These are phyloP conservation scores for Porodaedalea pini DNA, from an alignment of 1,284 basidiomycete species.

Conservation along the genomic window DNA sequence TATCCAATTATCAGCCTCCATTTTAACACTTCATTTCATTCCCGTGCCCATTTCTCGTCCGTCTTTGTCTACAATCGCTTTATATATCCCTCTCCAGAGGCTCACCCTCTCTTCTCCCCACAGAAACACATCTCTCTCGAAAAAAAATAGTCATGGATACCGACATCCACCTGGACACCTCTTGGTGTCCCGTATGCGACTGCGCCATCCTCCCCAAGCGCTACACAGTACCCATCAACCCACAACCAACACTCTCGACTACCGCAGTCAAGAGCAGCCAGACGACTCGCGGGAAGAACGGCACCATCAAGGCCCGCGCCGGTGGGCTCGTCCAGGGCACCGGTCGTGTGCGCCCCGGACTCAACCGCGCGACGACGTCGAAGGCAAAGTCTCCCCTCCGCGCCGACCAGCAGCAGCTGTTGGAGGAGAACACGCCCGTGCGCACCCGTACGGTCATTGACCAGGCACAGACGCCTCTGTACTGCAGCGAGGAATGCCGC, in stretches of 20 bases:
- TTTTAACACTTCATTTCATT: background rate
- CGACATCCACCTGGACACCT: conserved; percentile 49
- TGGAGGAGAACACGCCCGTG: conserved; percentile 31
- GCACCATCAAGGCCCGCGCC: conserved; percentile 35
- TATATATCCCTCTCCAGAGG: background rate
- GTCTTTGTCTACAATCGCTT: conserved; percentile 1
- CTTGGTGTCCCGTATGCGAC: conserved; percentile 73
- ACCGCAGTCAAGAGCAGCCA: conserved; percentile 29
- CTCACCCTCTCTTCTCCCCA: background rate
- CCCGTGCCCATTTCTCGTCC: background rate
- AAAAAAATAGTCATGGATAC: conserved; percentile 36
- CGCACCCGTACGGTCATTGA: conserved; percentile 68
- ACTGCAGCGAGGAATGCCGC: conserved; percentile 74
- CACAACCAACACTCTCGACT: conserved; percentile 27
- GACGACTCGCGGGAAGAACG: conserved; percentile 38
- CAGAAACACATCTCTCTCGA: background rate
- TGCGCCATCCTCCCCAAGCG: conserved; percentile 69
- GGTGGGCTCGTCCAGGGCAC: conserved; percentile 61
- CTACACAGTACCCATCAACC: conserved; percentile 43
- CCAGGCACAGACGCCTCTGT: conserved; percentile 68
- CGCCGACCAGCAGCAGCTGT: conserved; percentile 24
- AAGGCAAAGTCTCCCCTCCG: conserved; percentile 3
- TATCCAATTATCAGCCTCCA: conserved; percentile 1
- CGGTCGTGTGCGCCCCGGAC: conserved; percentile 37
- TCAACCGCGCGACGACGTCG: conserved; percentile 20